Conservation (phyloP, 305 asterid genomes). For the Fraxinus platypoda region DNA sequence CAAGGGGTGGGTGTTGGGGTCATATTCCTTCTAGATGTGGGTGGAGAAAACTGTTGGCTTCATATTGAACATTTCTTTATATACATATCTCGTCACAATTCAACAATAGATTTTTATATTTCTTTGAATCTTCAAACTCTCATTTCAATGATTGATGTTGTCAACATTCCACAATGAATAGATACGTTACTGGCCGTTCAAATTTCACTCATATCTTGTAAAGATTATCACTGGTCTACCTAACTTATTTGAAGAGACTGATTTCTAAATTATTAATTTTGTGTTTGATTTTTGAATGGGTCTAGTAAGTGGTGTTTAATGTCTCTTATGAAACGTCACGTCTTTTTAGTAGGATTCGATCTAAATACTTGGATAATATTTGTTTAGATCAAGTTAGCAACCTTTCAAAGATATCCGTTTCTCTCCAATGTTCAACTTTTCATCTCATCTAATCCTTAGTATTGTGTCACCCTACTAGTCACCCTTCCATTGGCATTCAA, state of each 20-base stretch:
- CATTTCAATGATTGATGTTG: not conserved
- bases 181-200: not conserved
- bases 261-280: no score
- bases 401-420: not conserved
- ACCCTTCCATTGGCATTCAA: no score
- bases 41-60: not conserved
- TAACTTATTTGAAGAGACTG: no score
- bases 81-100: not conserved
- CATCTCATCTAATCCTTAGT: no score
- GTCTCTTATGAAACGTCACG: no score
- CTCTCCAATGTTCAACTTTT: no score
- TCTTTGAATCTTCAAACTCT: not conserved
- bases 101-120: not conserved
- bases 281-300: not conserved
- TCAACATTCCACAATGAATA: not conserved
- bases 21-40: not conserved
- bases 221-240: no score
- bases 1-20: not conserved
- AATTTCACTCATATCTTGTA: not conserved
- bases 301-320: no score
- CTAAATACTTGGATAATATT: no score
- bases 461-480: not conserved
- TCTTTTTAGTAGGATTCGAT: not conserved
- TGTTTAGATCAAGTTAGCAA: not conserved
- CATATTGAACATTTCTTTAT: not conserved